Percentiles rank a stretch among this genome's conserved stretches.
These are phyloP conservation scores for Dichomitus squalens DNA, from an alignment of 1,284 basidiomycete species.

Conservation along the genomic window DNA sequence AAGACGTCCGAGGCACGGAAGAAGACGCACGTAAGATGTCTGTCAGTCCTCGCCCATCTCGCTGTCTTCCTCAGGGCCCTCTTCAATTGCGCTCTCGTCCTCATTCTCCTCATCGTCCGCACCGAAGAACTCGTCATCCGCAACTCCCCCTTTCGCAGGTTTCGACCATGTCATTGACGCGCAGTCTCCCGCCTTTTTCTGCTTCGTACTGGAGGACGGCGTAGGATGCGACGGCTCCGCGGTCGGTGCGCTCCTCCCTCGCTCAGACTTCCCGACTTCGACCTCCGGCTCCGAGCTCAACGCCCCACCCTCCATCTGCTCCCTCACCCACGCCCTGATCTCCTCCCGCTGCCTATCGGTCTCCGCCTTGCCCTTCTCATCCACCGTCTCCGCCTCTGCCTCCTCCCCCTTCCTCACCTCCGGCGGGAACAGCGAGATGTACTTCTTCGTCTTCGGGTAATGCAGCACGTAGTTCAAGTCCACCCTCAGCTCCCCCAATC, in stretches of 20 bases:
- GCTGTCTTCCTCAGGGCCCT: not conserved
- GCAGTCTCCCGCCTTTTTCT: not conserved
- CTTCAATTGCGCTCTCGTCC: not conserved
- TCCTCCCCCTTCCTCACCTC: constrained; percentile 48
- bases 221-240: not conserved
- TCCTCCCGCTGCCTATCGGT: constrained; percentile 56
- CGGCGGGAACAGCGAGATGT: constrained; percentile 84
- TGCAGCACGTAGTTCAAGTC: constrained; percentile 88
- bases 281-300: constrained; percentile 66
- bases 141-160: constrained; percentile 3
- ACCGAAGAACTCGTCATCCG: constrained; percentile 20
- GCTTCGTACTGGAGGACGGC: not conserved
- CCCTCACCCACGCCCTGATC: constrained; percentile 60
- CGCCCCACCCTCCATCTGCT: constrained; percentile 66
- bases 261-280: constrained; percentile 24
- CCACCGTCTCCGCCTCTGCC: constrained; percentile 29
- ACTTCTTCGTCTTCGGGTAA: constrained; percentile 82
- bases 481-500: constrained; percentile 65
- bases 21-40: not conserved
- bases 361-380: constrained; percentile 14
- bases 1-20: too few species aligned
- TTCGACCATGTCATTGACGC: not conserved
- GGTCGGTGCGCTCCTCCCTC: not conserved
- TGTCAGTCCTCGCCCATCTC: constrained; percentile 21
- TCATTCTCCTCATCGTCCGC: constrained; percentile 8